Base-by-base conservation (phyloP, 179 eudicot species). In the Spergularia azorica region DNA sequence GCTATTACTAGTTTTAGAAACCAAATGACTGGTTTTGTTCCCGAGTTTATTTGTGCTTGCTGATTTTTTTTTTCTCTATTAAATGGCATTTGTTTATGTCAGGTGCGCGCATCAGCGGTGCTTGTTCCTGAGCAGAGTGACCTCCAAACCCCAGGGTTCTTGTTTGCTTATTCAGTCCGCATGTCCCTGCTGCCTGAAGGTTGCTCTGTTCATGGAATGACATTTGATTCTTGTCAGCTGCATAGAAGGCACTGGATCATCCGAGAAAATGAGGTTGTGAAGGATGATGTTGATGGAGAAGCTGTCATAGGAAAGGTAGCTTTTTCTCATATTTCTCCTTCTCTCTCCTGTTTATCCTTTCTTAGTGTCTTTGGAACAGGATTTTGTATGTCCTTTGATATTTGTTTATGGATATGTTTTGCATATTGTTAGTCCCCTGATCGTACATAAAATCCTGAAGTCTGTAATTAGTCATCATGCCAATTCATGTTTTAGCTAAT, bases 101-200 rank as follows among this genome's bases (percentile, higher is more conserved):
- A 93, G 99, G 95, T 94, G 72, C 97, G 99, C 77, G 94, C 98
- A 64, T 96, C 99, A 73, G 90, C 97, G 73, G 87, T 89, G 77
- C 76, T 96, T 62, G 85, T 90, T 57, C 99, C 98, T 6, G 99
- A 96, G 85, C 78, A 38, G 76, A 83, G 92, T 80, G 76, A 86
- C 72, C 86, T 83, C 60, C 73, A 71, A 65, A 57, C 15, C 60
- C 74, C 77, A 5, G 64, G 61, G 43, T 89, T 77, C 55, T 54
- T 50, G 52, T 96, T 91, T 84, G 87, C 90, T 67, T 96, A 96
- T 77, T 96, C 99, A 60, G 81, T 96, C 55, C 97, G 98, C 72
- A 83, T 94, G 88, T 90, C 94, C 73, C 95, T 96, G 69, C 76
- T 81, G 71, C 96, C 97, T 6, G 90, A 86, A 82, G 98, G 98